A percentile compares a stretch with the other conserved stretches of the same genome.
Evolutionary conservation across 2,329 filamentous ascomycete species (phyloP).

Genomic region (Sporothrix sp.): DNA sequence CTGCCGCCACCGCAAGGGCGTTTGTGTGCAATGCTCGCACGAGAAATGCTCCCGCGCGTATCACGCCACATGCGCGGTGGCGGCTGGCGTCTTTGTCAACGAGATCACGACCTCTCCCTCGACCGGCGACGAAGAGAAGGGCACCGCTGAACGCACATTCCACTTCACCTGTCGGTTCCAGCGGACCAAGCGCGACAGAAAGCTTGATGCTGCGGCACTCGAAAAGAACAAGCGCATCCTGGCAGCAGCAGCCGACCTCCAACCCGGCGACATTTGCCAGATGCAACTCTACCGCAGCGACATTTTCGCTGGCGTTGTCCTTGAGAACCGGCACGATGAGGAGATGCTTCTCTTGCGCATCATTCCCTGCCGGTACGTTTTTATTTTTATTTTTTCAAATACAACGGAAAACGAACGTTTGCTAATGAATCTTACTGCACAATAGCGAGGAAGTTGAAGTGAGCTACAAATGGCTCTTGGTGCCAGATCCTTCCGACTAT

Average conservation of each 20-base stretch:
- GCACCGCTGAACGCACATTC: constrained; percentile 86
- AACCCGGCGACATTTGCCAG: constrained; percentile 70
- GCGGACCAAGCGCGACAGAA: constrained; percentile 74
- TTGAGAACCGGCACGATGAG: constrained; percentile 72
- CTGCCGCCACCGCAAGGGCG: constrained; percentile 89
- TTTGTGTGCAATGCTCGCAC: constrained; percentile 91
- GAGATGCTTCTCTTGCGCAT: constrained; percentile 70
- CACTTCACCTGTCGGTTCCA: constrained; percentile 95
- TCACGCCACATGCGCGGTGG: constrained; percentile 87
- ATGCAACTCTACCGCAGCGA: constrained; percentile 76
- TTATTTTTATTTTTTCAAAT: not conserved
- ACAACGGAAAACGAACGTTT: not conserved
- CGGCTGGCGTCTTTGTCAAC: constrained; percentile 87
- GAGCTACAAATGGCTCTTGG: constrained; percentile 73
- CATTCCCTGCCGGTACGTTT: constrained; percentile 68
- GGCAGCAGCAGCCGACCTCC: constrained; percentile 57
- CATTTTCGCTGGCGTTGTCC: constrained; percentile 80
- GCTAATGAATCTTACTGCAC: constrained; percentile 30
- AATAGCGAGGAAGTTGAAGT: constrained; percentile 62
- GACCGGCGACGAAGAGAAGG: constrained; percentile 66
- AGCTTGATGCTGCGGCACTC: constrained; percentile 55
- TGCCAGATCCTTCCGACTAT: constrained; percentile 61
- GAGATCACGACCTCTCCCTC: constrained; percentile 78
- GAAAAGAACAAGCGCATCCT: constrained; percentile 61
- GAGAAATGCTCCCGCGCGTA: constrained; percentile 92